Percentiles rank a stretch among this genome's conserved stretches.
phyloP scores from a whole-genome alignment of 441 rosid genomes.

The Eruca vesicaria region DNA sequence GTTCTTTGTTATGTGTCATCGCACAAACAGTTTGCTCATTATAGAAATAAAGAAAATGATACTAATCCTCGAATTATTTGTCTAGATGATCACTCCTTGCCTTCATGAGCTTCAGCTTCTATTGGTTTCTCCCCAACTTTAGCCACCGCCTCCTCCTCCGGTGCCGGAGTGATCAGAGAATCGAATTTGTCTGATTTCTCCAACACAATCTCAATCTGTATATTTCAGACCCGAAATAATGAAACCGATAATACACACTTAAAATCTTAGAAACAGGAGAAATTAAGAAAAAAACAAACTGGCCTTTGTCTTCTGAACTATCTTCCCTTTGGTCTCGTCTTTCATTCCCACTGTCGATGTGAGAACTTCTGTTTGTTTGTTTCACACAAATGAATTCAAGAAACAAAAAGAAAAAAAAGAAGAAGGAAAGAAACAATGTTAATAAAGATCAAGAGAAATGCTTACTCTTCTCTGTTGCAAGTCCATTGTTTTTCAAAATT shows the following conservation, averaged over 20 bases:
- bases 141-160: background rate
- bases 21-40: background rate
- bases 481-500: constrained; percentile 81
- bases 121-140: constrained; percentile 27
- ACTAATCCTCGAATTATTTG: background rate
- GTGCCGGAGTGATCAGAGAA: constrained; percentile 40
- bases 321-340: constrained; percentile 67
- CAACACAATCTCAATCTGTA: constrained; percentile 47
- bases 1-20: background rate
- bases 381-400: background rate
- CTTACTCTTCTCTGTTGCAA: constrained; percentile 75
- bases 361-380: constrained; percentile 49
- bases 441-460: background rate
- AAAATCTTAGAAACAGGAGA: background rate
- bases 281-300: background rate
- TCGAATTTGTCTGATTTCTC: constrained; percentile 68
- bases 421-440: background rate
- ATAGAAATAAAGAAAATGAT: background rate
- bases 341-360: constrained; percentile 80
- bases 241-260: background rate
- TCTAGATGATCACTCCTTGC: background rate
- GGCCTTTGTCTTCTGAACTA: constrained; percentile 83
- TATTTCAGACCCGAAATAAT: background rate
- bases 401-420: background rate
- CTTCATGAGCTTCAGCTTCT: background rate